Evolutionary conservation across 352 stramenopile genomes (phyloP).

Genomic region (Sclerospora graminicola): DNA sequence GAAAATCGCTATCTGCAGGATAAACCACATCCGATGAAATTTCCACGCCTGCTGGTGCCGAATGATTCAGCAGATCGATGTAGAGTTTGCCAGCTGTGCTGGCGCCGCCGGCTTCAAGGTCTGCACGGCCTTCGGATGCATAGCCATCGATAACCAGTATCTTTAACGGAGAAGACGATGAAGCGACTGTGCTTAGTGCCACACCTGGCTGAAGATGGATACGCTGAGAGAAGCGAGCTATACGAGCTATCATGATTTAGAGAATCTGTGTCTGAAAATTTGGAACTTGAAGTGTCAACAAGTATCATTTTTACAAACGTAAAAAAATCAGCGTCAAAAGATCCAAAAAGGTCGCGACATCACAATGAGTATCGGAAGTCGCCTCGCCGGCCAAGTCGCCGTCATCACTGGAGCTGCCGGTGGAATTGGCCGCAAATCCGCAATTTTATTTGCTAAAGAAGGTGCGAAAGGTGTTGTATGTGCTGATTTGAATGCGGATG

Average conservation of each 20-base stretch:
- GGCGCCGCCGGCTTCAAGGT: slow-evolving; percentile 54
- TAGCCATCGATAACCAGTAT: slow-evolving; percentile 76
- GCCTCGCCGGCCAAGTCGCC: slow-evolving; percentile 61
- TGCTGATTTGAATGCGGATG: slow-evolving; percentile 65
- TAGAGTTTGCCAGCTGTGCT: slow-evolving; percentile 67
- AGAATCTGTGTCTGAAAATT: not conserved
- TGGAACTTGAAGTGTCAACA: too few relatives aligned
- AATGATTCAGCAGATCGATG: slow-evolving; percentile 46
- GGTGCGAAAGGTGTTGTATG: slow-evolving; percentile 70
- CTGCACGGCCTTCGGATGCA: slow-evolving; percentile 48
- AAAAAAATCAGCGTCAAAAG: too few relatives aligned
- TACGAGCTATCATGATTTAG: slow-evolving; percentile 15
- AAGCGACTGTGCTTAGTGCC: slow-evolving; percentile 10
- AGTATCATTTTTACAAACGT: too few relatives aligned
- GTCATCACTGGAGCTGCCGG: slow-evolving; percentile 77
- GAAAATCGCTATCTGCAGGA: slow-evolving; percentile 55
- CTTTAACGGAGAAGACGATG: slow-evolving; percentile 32
- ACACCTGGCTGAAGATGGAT: slow-evolving; percentile 1
- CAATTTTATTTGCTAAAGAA: slow-evolving; percentile 76
- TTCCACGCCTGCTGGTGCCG: slow-evolving; percentile 36
- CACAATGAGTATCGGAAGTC: slow-evolving; percentile 21
- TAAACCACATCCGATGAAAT: slow-evolving; percentile 49
- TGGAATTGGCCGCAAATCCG: slow-evolving; percentile 74
- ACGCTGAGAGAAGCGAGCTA: slow-evolving; percentile 9
- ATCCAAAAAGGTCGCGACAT: too few relatives aligned